Evolutionary conservation across 192 early-diverging fungal species (phyloP).

Genomic region (Coemansia sp.): DNA sequence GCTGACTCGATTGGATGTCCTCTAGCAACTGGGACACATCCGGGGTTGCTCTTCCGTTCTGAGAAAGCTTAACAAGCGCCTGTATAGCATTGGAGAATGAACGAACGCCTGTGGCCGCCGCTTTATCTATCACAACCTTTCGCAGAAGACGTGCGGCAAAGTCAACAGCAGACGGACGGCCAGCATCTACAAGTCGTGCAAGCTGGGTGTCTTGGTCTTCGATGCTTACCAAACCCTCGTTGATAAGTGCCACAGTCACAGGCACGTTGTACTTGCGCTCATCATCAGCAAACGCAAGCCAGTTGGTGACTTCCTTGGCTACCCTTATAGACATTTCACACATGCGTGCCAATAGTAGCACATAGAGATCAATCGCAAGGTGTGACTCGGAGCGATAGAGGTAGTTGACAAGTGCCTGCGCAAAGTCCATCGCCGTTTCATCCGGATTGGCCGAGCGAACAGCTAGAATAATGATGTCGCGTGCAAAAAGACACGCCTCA

Average conservation of each 20-base stretch:
- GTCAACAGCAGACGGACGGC: constrained; percentile 67
- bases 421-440: constrained; percentile 81
- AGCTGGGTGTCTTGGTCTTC: constrained; percentile 88
- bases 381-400: constrained; percentile 77
- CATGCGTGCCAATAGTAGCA: constrained; percentile 76
- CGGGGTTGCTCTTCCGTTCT: constrained; percentile 64
- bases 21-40: constrained; percentile 32
- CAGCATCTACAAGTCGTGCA: constrained; percentile 79
- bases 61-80: constrained; percentile 65
- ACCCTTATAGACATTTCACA: constrained; percentile 82
- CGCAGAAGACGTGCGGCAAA: constrained; percentile 78
- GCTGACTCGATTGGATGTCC: constrained; percentile 28
- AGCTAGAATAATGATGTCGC: constrained; percentile 74
- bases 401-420: constrained; percentile 84
- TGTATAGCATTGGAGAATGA: constrained; percentile 75
- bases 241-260: constrained; percentile 79
- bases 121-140: constrained; percentile 60
- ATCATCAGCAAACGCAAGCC: constrained; percentile 93
- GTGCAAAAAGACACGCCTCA: constrained; percentile 70
- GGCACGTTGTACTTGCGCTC: constrained; percentile 92
- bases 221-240: constrained; percentile 71
- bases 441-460: constrained; percentile 71
- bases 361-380: constrained; percentile 80
- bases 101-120: constrained; percentile 50
- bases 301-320: constrained; percentile 81